These are phyloP conservation scores for Shiraia bambusicola DNA, from an alignment of 2,329 filamentous ascomycete species.

Conservation along the genomic window DNA sequence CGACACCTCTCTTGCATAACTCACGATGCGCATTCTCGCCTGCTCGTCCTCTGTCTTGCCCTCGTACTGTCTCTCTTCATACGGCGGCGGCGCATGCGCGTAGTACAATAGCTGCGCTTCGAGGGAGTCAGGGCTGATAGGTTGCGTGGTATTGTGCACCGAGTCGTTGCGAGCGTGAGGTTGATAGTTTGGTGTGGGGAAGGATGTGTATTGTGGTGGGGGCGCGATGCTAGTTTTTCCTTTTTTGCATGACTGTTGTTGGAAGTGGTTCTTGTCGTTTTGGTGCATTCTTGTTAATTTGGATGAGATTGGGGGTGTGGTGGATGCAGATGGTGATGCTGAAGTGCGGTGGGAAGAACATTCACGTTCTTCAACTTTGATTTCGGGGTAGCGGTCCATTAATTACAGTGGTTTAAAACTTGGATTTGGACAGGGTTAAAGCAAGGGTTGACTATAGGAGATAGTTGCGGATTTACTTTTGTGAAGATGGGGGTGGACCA, in stretches of 20 bases:
- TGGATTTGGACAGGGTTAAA: neutral
- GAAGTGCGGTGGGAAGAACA: slow-evolving; percentile 21
- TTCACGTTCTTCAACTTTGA: slow-evolving; percentile 23
- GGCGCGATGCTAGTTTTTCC: neutral
- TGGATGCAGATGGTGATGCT: slow-evolving; percentile 17
- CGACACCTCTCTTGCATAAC: slow-evolving; percentile 31
- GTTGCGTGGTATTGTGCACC: neutral
- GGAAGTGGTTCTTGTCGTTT: slow-evolving; percentile 2
- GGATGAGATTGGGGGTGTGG: too few relatives aligned
- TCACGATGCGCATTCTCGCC: slow-evolving; percentile 22
- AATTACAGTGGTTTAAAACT: slow-evolving; percentile 3
- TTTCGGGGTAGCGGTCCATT: slow-evolving; percentile 29
- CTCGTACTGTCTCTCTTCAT: slow-evolving; percentile 23
- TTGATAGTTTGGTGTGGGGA: slow-evolving; percentile 10
- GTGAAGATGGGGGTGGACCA: neutral
- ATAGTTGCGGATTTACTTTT: neutral
- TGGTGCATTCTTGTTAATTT: slow-evolving; percentile 1
- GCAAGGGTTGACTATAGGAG: neutral
- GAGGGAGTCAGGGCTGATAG: slow-evolving; percentile 3
- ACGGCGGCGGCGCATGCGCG: slow-evolving; percentile 24
- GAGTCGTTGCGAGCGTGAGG: slow-evolving; percentile 12
- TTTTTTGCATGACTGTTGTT: slow-evolving; percentile 2
- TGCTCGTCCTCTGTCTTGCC: slow-evolving; percentile 27
- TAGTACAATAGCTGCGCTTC: slow-evolving; percentile 22
- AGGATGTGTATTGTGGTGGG: slow-evolving; percentile 11